Conservation (phyloP, 2,329 filamentous ascomycete species). For the Aspergillus phoenicis region DNA sequence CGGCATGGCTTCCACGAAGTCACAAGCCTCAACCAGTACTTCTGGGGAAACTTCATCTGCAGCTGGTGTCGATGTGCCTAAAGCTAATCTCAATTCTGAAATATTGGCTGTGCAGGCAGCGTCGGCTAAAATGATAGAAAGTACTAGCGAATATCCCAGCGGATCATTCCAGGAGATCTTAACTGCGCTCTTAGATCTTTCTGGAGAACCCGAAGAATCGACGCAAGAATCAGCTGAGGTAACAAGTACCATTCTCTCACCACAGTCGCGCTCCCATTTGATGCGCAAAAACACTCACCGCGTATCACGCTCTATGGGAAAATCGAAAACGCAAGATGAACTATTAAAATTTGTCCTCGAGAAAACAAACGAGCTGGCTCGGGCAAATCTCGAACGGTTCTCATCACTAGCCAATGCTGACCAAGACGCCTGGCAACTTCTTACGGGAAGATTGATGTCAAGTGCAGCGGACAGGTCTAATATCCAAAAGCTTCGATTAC, state of each 20-base stretch:
- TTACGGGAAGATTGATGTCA: slow-evolving; percentile 60
- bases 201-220: slow-evolving; percentile 51
- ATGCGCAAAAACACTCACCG: slow-evolving; percentile 43
- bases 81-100: slow-evolving; percentile 72
- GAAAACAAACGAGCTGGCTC: slow-evolving; percentile 72
- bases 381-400: slow-evolving; percentile 74
- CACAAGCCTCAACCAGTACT: slow-evolving; percentile 28
- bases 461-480: slow-evolving; percentile 46
- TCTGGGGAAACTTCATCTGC: slow-evolving; percentile 30
- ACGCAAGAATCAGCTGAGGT: slow-evolving; percentile 50
- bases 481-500: slow-evolving; percentile 43
- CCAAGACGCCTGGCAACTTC: slow-evolving; percentile 73
- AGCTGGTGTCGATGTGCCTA: slow-evolving; percentile 48
- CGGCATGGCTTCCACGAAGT: slow-evolving; percentile 45
- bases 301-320: slow-evolving; percentile 45
- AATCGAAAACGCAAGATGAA: slow-evolving; percentile 46
- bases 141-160: slow-evolving; percentile 87
- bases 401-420: slow-evolving; percentile 63
- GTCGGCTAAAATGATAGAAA: slow-evolving; percentile 83
- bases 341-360: slow-evolving; percentile 62
- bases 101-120: slow-evolving; percentile 87
- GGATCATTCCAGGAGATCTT: slow-evolving; percentile 77
- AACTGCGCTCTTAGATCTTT: slow-evolving; percentile 70
- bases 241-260: slow-evolving; percentile 48
- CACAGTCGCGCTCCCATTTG: slow-evolving; percentile 31